Percentiles rank a stretch among this genome's conserved stretches.
Conservation (phyloP, 129 eudicot genomes). For the Arctium minus region DNA sequence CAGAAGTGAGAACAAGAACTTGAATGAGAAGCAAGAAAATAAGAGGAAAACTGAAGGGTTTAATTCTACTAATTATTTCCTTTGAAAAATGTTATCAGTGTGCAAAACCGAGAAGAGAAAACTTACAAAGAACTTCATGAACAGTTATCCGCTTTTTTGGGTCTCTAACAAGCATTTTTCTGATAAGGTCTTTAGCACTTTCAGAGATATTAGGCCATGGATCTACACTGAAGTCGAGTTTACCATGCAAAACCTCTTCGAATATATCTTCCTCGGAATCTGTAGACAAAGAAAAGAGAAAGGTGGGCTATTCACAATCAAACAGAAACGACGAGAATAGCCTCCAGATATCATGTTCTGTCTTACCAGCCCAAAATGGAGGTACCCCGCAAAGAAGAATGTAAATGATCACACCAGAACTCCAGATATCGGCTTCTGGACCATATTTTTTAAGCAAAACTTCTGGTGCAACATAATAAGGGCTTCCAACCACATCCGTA, state of each 20-base stretch:
- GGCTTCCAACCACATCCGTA: conserved; percentile 84
- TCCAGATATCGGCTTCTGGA: conserved; percentile 79
- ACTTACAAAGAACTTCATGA: conserved; percentile 72
- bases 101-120: background rate
- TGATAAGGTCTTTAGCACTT: conserved; percentile 66
- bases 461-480: conserved; percentile 93
- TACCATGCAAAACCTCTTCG: conserved; percentile 64
- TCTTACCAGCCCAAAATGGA: conserved; percentile 80
- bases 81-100: background rate
- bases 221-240: conserved; percentile 59
- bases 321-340: background rate
- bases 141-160: conserved; percentile 64
- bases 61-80: background rate
- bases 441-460: conserved; percentile 70
- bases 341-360: background rate
- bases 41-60: background rate
- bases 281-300: conserved; percentile 1
- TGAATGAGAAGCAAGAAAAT: background rate
- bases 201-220: conserved; percentile 85
- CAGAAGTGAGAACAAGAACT: background rate
- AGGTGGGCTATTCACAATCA: background rate
- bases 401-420: conserved; percentile 77
- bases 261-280: conserved; percentile 73
- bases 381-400: conserved; percentile 74
- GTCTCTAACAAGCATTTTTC: conserved; percentile 69